Evolutionary conservation across 345 rosid species (phyloP).

Genomic region (Hirschfeldia incana): DNA sequence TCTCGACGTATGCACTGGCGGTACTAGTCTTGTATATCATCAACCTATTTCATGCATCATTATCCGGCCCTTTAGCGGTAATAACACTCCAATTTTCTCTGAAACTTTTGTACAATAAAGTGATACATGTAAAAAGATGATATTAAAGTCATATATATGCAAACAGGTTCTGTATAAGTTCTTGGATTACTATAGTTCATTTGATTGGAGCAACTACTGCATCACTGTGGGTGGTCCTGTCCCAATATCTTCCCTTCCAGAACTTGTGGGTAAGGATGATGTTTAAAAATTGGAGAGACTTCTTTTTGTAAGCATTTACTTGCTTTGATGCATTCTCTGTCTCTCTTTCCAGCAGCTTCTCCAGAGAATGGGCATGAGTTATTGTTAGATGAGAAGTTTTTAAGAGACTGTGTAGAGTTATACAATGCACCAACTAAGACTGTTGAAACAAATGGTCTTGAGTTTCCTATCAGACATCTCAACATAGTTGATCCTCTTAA

Average conservation of each 20-base stretch:
- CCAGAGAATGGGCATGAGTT: slow-evolving; percentile 46
- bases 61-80: slow-evolving; percentile 76
- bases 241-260: slow-evolving; percentile 55
- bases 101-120: slow-evolving; percentile 10
- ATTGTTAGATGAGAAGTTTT: slow-evolving; percentile 60
- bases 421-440: slow-evolving; percentile 49
- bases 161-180: slow-evolving; percentile 68
- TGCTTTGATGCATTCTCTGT: background rate
- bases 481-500: slow-evolving; percentile 87
- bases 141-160: background rate
- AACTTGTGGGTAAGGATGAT: slow-evolving; percentile 50
- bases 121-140: background rate
- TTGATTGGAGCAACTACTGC: slow-evolving; percentile 77
- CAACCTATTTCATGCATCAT: slow-evolving; percentile 67
- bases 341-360: slow-evolving; percentile 20
- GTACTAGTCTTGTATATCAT: slow-evolving; percentile 69
- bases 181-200: slow-evolving; percentile 73
- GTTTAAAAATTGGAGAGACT: background rate
- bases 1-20: slow-evolving; percentile 87
- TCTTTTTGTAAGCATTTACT: background rate
- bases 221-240: slow-evolving; percentile 67
- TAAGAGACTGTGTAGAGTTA: slow-evolving; percentile 47
- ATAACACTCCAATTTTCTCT: slow-evolving; percentile 25
- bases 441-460: slow-evolving; percentile 41
- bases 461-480: slow-evolving; percentile 61